Evolutionary conservation across 208 protist species (phyloP).

Genomic region (Herpetomonas tarakana): DNA sequence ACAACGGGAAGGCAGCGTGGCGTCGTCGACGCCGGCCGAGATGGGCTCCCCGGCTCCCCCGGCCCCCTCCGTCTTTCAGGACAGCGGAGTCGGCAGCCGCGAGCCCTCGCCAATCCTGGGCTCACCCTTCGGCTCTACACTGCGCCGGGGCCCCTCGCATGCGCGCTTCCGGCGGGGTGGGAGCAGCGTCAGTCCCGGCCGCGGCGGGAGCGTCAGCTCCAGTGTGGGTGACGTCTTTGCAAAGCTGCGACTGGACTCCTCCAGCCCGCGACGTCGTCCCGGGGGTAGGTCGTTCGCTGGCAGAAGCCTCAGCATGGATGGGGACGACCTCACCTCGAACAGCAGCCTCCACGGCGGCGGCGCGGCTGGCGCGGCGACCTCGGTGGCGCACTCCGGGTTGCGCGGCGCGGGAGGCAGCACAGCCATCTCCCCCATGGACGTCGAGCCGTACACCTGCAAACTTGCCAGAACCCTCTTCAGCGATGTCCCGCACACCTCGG

Average conservation of each 20-base stretch:
- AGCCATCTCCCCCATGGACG: slow-evolving; percentile 22
- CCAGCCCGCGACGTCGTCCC: slow-evolving; percentile 11
- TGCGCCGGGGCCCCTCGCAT: not conserved
- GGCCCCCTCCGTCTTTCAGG: not conserved
- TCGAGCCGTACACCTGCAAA: slow-evolving; percentile 78
- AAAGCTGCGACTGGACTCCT: slow-evolving; percentile 37
- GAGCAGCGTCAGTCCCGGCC: slow-evolving; percentile 14
- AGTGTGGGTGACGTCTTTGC: slow-evolving; percentile 25
- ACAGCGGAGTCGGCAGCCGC: not conserved
- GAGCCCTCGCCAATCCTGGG: not conserved
- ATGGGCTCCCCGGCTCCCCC: not conserved
- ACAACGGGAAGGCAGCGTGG: slow-evolving; percentile 9
- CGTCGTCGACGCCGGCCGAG: slow-evolving; percentile 2
- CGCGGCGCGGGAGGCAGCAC: not conserved
- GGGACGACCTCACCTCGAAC: slow-evolving; percentile 1
- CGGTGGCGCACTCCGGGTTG: not conserved
- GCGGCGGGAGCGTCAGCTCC: slow-evolving; percentile 7
- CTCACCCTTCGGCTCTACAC: not conserved
- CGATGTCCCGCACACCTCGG: slow-evolving; percentile 54
- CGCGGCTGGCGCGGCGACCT: not conserved
- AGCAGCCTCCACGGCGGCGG: not conserved
- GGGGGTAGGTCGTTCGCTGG: slow-evolving; percentile 6
- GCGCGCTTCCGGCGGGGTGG: not conserved
- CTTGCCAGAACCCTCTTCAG: slow-evolving; percentile 74
- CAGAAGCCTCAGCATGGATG: not conserved